Evolutionary conservation across 495 filamentous ascomycete species (phyloP).

Genomic region (Collariella sp.): DNA sequence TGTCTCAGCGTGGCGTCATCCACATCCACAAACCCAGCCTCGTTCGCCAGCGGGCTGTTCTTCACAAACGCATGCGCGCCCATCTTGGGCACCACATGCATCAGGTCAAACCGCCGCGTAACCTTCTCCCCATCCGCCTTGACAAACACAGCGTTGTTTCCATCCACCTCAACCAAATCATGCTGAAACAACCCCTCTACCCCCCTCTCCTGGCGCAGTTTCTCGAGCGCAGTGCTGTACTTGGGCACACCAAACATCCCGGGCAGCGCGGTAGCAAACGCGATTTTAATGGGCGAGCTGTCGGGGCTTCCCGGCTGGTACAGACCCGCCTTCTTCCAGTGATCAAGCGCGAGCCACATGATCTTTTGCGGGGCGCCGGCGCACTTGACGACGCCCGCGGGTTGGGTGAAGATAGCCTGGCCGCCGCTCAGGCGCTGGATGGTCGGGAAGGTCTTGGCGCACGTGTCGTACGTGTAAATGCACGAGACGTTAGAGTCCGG

Average conservation of each 20-base stretch:
- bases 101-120: constrained; percentile 47
- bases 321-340: constrained; percentile 54
- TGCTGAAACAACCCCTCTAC: constrained; percentile 61
- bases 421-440: constrained; percentile 49
- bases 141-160: constrained; percentile 47
- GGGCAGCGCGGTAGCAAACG: constrained; percentile 54
- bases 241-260: constrained; percentile 63
- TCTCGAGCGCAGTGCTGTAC: constrained; percentile 53
- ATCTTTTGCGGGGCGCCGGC: constrained; percentile 63
- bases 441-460: constrained; percentile 49
- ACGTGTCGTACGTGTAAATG: constrained; percentile 55
- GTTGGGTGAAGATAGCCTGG: constrained; percentile 61
- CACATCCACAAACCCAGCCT: constrained; percentile 57
- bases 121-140: constrained; percentile 34
- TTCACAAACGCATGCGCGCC: constrained; percentile 52
- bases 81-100: constrained; percentile 58
- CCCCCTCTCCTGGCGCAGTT: constrained; percentile 51
- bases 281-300: constrained; percentile 48
- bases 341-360: constrained; percentile 62
- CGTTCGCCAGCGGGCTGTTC: constrained; percentile 49
- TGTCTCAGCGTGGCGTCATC: constrained; percentile 52
- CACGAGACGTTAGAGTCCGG: constrained; percentile 50
- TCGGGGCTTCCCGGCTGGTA: constrained; percentile 40
- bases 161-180: constrained; percentile 53
- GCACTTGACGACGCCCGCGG: constrained; percentile 57